These are phyloP conservation scores for Hypomontagnella submonticulosa DNA, from an alignment of 495 filamentous ascomycete genomes.

Conservation along the genomic window DNA sequence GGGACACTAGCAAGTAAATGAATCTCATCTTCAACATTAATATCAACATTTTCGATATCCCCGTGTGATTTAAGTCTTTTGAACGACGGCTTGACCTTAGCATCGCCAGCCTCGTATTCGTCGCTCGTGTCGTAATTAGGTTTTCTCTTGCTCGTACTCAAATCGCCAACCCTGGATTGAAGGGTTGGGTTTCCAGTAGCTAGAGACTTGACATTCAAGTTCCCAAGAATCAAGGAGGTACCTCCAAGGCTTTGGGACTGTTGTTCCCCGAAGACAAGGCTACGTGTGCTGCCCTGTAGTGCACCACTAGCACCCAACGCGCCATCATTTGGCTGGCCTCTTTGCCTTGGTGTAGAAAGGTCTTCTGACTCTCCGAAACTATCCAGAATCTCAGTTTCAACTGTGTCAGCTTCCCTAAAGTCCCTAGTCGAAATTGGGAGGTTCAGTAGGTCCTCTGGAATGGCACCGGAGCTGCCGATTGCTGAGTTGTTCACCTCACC, in stretches of 20 bases:
- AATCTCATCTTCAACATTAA: constrained; percentile 46
- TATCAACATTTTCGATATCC: constrained; percentile 26
- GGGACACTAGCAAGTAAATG: constrained; percentile 54
- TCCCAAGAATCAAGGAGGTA: constrained; percentile 55
- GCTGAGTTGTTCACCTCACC: constrained; percentile 81
- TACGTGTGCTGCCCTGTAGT: constrained; percentile 51
- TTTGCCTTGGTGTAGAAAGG: constrained; percentile 51
- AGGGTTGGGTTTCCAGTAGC: constrained; percentile 26
- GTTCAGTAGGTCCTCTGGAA: constrained; percentile 56
- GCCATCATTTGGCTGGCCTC: constrained; percentile 28
- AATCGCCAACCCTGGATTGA: constrained; percentile 38
- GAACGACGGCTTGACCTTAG: constrained; percentile 50
- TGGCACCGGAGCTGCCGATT: constrained; percentile 67
- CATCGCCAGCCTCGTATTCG: constrained; percentile 42
- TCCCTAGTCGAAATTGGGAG: constrained; percentile 52
- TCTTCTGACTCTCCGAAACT: constrained; percentile 54
- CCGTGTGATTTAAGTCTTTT: constrained; percentile 59
- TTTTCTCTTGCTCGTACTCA: constrained; percentile 60
- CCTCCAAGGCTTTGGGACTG: constrained; percentile 58
- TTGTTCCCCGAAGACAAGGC: constrained; percentile 46
- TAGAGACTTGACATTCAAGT: constrained; percentile 57
- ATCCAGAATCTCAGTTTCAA: constrained; percentile 54
- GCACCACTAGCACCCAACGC: constrained; percentile 34
- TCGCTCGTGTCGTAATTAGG: constrained; percentile 51
- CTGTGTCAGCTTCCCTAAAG: constrained; percentile 48